These are phyloP conservation scores for Phoenix roebelenii DNA, from an alignment of 176 grass and related monocot genomes.

Conservation along the genomic window DNA sequence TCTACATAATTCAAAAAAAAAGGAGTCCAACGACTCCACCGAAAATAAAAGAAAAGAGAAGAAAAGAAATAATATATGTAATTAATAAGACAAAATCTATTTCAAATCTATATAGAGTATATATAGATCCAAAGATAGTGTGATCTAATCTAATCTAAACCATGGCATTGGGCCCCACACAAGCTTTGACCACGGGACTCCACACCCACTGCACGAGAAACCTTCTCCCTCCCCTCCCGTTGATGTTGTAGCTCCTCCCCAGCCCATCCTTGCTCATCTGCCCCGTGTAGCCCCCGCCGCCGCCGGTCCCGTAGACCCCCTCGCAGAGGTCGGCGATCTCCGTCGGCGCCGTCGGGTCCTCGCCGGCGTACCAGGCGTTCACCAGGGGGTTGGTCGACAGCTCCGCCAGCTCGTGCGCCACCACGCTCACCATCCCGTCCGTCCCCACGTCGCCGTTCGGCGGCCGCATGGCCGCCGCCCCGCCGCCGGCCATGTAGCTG, in stretches of 20 bases:
- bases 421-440: no score
- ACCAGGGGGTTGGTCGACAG: no score
- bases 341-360: constrained; percentile 2
- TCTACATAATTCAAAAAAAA: no score
- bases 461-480: not conserved
- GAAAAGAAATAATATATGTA: no score
- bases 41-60: no score
- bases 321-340: constrained; percentile 2
- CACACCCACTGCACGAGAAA: constrained; percentile 13
- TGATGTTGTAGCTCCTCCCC: constrained; percentile 11
- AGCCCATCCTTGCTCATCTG: constrained; percentile 6
- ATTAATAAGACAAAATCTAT: no score
- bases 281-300: constrained; percentile 10
- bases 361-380: not conserved
- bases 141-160: not conserved
- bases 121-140: no score
- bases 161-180: constrained; percentile 3
- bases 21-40: no score
- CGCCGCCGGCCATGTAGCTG: not conserved
- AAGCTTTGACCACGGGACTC: constrained; percentile 4
- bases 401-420: no score
- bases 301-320: not conserved
- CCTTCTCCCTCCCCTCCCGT: constrained; percentile 1
- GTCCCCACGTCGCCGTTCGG: no score
- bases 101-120: no score